Conservation (phyloP, 164 flowering plant species). For the Chimonanthus salicifolius region DNA sequence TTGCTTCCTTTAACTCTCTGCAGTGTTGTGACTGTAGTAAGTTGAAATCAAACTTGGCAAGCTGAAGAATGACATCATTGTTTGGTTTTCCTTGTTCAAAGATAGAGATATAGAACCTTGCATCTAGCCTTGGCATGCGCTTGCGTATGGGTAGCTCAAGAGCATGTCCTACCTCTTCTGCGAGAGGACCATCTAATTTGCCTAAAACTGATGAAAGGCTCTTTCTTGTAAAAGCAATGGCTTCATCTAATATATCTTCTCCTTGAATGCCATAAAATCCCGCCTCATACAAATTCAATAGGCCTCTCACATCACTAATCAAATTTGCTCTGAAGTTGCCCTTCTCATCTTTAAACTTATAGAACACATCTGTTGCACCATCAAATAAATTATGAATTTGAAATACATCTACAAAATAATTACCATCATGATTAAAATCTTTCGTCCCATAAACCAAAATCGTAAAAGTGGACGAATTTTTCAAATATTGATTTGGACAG, state of each 20-base stretch:
- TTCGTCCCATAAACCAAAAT: no score
- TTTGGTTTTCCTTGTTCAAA: no score
- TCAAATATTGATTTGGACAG: no score
- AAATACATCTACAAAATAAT: no score
- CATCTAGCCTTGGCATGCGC: background rate
- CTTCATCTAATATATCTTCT: conserved; percentile 5
- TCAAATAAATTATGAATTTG: background rate
- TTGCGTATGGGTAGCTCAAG: no score
- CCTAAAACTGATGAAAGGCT: background rate
- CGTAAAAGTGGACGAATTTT: no score
- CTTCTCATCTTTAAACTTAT: conserved; percentile 1
- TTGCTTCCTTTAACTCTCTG: no score
- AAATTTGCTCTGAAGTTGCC: conserved; percentile 1
- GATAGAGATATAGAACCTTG: background rate
- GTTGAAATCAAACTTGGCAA: no score
- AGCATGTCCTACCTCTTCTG: background rate
- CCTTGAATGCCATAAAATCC: background rate
- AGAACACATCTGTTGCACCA: conserved; percentile 1
- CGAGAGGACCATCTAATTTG: background rate
- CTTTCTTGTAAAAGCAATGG: conserved; percentile 8
- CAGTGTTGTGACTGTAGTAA: no score
- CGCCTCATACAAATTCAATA: conserved; percentile 3
- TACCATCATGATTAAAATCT: no score
- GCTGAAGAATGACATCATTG: no score
- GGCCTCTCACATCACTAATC: background rate